Evolutionary conservation across 257 asterid genomes (phyloP).

Genomic region (Haberlea rhodopensis): DNA sequence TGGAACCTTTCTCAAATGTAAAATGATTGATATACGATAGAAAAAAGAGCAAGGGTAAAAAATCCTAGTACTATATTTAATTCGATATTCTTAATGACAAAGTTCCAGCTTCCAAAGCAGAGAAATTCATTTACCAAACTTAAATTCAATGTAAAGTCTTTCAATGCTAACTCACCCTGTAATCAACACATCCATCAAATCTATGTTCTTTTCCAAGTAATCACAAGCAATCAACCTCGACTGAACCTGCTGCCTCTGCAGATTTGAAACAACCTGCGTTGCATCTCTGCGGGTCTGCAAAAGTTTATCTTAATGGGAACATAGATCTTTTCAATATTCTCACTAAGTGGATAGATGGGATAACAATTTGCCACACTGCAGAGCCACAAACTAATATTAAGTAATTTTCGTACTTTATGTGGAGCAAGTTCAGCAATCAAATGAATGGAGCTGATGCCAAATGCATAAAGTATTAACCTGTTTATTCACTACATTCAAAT

Average conservation of each 20-base stretch:
- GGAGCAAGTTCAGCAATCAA: background rate
- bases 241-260: constrained; percentile 98
- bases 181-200: constrained; percentile 76
- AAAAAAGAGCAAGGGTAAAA: background rate
- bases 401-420: background rate
- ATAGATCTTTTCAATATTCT: background rate
- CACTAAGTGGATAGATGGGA: background rate
- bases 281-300: constrained; percentile 95
- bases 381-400: background rate
- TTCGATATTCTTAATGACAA: background rate
- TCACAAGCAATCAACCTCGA: constrained; percentile 93
- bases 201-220: constrained; percentile 86
- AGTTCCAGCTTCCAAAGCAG: constrained; percentile 9
- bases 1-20: background rate
- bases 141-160: background rate
- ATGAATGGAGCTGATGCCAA: background rate
- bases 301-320: constrained; percentile 9
- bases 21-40: too few relatives aligned
- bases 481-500: constrained; percentile 6
- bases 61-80: background rate
- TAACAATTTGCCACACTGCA: background rate
- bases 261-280: constrained; percentile 92
- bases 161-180: constrained; percentile 56
- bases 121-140: constrained; percentile 1
- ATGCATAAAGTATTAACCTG: background rate